These are phyloP conservation scores for Cydonia oblonga DNA, from an alignment of 331 rosid species.

Conservation along the genomic window DNA sequence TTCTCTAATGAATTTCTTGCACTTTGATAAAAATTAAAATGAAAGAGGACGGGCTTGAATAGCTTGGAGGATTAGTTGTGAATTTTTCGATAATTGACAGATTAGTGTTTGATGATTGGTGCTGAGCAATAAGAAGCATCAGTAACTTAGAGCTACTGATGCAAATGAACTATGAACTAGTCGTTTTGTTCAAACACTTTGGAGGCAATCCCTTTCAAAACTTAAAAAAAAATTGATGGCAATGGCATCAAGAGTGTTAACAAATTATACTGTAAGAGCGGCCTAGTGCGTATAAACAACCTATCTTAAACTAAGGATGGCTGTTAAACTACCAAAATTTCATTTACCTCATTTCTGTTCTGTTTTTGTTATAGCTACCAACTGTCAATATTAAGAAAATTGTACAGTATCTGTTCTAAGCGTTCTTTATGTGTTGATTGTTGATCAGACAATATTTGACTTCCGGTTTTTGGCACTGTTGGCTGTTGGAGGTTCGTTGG, in stretches of 20 bases:
- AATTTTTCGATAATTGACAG: background rate
- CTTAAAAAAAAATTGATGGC: background rate
- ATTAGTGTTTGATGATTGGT: background rate
- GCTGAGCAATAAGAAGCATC: background rate
- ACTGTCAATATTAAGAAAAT: background rate
- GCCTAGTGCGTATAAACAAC: background rate
- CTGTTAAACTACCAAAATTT: background rate
- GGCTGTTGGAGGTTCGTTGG: conserved; percentile 91
- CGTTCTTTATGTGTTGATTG: conserved; percentile 4
- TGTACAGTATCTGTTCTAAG: background rate
- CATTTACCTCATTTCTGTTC: background rate
- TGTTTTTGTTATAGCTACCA: background rate
- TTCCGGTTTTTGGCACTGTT: conserved; percentile 94
- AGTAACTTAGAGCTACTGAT: background rate
- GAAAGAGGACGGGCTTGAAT: background rate
- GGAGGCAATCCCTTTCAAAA: background rate
- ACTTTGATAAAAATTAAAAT: background rate
- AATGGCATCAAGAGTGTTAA: background rate
- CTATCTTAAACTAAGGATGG: background rate
- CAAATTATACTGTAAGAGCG: background rate
- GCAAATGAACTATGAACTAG: background rate
- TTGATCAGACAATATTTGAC: conserved; percentile 73
- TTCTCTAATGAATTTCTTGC: background rate
- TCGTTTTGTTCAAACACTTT: background rate
- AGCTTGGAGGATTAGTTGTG: background rate